Base-by-base conservation (phyloP, 176 grass and related monocot species). In the Puya raimondii region DNA sequence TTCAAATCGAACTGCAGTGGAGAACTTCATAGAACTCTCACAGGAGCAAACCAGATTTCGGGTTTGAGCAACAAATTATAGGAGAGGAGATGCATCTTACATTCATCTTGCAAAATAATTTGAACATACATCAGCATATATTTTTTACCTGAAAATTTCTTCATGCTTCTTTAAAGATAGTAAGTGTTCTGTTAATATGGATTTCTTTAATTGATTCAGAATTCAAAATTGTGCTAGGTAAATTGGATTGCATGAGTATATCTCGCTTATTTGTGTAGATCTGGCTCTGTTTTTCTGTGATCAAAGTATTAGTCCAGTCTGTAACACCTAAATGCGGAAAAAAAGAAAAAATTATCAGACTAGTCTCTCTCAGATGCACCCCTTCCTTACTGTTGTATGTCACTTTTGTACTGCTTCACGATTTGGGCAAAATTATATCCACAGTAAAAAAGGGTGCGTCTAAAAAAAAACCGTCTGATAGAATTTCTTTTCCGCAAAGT, bases 1-100 rank as follows among this genome's bases (percentile, higher is more conserved):
- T 99, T 75, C 94, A 90, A 75, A 84, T 99, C 53, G 94, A 99
- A 69, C 53, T 99, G 81, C 89, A 76, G 73, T 99, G 94, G 94
- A 88, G 75, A 68, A 83, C 84, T 88, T 87, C 85, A 47, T 96
- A 96, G 88, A 67, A 72, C 13, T 50, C 51, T 56, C 21, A 77
- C 61, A 74, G 47, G 63, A 51, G n/a, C 8, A 73, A 22, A 47
- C 42, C 25, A 10, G 14, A 51, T 23, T 16, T 50, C 4, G 18
- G 51, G 67, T 16, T 50, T 22, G 10, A 64, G 48, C 53, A 13
- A 71, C 51, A 42, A 10, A 63, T 17, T 52, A 65, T 65, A 50
- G 12, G 6, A 14, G 64, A 69, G 67, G 64, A 69, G 63, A 79
- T n/a, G 20, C 27, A 79, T 48, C 65, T 52, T 58, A 10, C 49